Conservation (phyloP, 1,284 basidiomycete species). For the Austroboletus novae-zelandiae region DNA sequence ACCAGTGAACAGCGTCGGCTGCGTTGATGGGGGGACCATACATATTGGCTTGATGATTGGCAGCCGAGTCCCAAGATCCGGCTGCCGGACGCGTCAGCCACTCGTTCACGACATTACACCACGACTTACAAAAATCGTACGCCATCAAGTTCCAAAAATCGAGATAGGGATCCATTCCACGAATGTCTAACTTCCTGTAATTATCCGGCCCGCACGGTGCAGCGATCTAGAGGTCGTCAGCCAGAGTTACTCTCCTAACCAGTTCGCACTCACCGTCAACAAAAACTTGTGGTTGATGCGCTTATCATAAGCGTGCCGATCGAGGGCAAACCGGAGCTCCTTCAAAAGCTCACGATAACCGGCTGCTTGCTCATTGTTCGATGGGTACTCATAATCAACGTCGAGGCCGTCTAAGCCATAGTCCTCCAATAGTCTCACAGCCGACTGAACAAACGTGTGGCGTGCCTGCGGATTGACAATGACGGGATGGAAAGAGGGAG, state of each 20-base stretch:
- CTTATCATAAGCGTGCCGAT: conserved; percentile 63
- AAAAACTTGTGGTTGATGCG: conserved; percentile 63
- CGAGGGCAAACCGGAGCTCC: conserved; percentile 68
- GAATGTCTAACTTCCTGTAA: conserved; percentile 74
- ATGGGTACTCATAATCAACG: conserved; percentile 86
- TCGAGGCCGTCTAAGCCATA: conserved; percentile 73
- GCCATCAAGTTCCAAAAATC: conserved; percentile 99
- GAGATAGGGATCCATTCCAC: conserved; percentile 84
- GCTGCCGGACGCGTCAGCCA: conserved; percentile 40
- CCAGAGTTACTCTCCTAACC: not conserved
- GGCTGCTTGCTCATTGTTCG: conserved; percentile 63
- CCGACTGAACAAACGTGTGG: conserved; percentile 73
- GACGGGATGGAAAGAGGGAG: conserved; percentile 74
- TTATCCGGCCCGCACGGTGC: conserved; percentile 91
- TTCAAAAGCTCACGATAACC: conserved; percentile 72
- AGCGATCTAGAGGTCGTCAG: conserved; percentile 59
- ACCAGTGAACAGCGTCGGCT: conserved; percentile 73
- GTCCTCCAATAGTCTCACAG: conserved; percentile 82
- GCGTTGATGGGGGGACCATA: conserved; percentile 66
- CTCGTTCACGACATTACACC: conserved; percentile 9
- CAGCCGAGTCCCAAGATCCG: conserved; percentile 76
- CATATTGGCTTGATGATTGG: conserved; percentile 89
- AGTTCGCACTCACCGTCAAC: conserved; percentile 57
- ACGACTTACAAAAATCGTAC: conserved; percentile 69
- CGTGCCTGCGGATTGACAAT: conserved; percentile 64